Evolutionary conservation across 2,329 filamentous ascomycete genomes (phyloP).

Genomic region (Chalaropsis ovoidea): DNA sequence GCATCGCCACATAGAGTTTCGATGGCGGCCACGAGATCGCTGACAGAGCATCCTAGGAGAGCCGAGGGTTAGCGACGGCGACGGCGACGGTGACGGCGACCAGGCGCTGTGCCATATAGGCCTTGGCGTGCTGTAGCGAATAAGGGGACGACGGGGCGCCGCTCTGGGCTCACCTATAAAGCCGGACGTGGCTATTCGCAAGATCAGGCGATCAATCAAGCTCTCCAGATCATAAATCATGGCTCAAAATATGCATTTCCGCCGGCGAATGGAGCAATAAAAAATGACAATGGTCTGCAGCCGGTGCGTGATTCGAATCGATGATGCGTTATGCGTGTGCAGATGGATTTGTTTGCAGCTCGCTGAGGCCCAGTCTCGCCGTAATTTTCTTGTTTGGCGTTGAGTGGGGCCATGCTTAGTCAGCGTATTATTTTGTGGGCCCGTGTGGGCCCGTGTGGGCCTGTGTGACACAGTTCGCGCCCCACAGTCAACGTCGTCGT

Average conservation of each 20-base stretch:
- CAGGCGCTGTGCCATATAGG: background rate
- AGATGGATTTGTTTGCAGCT: background rate
- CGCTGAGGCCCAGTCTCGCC: background rate
- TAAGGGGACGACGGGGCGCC: background rate
- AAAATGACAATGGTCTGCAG: constrained; percentile 3
- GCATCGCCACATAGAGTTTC: constrained; percentile 11
- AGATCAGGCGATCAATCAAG: constrained; percentile 26
- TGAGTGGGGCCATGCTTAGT: constrained; percentile 1
- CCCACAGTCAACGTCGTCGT: background rate
- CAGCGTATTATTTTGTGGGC: background rate
- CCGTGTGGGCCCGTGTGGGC: background rate
- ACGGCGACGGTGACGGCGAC: no score
- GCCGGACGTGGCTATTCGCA: constrained; percentile 26
- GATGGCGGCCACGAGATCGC: constrained; percentile 18
- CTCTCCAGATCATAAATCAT: constrained; percentile 26
- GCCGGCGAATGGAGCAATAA: background rate
- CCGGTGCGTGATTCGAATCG: constrained; percentile 20
- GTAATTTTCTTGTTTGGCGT: background rate
- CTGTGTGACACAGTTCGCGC: background rate
- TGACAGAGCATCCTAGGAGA: constrained; percentile 15
- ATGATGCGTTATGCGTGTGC: constrained; percentile 6
- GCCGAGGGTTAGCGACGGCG: background rate
- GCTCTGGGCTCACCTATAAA: constrained; percentile 23
- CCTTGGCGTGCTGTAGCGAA: background rate
- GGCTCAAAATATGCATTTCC: constrained; percentile 13